phyloP scores from a whole-genome alignment of 202 grass and related monocot genomes.

The Miscanthus sacchariflorus region DNA sequence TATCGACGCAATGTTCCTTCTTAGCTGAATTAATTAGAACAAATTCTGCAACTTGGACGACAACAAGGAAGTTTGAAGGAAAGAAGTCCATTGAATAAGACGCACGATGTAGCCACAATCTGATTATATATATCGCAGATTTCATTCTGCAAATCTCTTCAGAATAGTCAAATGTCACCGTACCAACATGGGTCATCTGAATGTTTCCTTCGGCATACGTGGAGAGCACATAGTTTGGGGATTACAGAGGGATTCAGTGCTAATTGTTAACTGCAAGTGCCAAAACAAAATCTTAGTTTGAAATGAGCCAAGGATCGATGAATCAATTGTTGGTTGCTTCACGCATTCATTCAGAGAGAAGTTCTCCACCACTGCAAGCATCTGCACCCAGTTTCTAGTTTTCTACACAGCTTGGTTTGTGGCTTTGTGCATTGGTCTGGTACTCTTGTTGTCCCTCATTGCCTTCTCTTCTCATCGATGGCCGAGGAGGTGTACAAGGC shows the following conservation, averaged over 20 bases:
- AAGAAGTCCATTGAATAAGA: background rate
- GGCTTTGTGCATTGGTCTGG: background rate
- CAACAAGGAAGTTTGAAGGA: background rate
- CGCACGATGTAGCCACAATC: background rate
- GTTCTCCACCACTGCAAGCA: background rate
- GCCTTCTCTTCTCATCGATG: slow-evolving; percentile 16
- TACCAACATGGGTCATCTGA: background rate
- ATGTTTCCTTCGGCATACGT: slow-evolving; percentile 15
- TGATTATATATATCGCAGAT: background rate
- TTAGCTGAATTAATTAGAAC: background rate
- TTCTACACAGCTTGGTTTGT: background rate
- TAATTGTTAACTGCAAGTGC: background rate
- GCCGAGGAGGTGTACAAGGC: background rate
- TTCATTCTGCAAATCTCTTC: background rate
- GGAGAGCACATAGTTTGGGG: background rate
- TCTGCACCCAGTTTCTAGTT: background rate
- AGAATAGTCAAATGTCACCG: too few relatives aligned
- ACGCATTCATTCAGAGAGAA: background rate
- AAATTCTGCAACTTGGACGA: background rate
- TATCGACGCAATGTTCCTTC: background rate
- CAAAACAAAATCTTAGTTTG: background rate
- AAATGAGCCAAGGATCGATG: background rate
- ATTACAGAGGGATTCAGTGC: background rate
- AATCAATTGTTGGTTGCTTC: background rate
- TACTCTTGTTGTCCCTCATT: background rate